phyloP scores from a whole-genome alignment of 2,329 filamentous ascomycete species.

The Fusarium equiseti region DNA sequence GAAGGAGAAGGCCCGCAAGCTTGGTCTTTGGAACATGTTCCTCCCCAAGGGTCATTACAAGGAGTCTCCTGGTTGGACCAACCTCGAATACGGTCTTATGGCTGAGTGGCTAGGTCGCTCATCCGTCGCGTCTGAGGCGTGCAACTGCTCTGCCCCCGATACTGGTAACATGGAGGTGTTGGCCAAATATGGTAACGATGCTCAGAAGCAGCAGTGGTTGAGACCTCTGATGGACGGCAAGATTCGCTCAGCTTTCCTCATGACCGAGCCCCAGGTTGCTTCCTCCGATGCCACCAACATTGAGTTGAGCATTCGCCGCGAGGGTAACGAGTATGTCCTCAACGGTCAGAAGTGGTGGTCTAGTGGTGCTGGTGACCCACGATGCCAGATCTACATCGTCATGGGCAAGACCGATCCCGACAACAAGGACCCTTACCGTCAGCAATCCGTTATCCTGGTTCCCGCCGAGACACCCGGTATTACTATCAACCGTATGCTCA shows the following conservation, averaged over 20 bases:
- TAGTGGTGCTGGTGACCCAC: conserved; percentile 90
- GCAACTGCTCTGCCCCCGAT: conserved; percentile 91
- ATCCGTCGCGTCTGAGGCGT: conserved; percentile 83
- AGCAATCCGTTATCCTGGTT: conserved; percentile 94
- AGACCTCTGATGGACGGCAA: conserved; percentile 83
- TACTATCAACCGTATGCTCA: conserved; percentile 93
- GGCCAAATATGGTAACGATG: conserved; percentile 88
- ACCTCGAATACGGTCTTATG: conserved; percentile 98
- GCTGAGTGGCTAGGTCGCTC: conserved; percentile 95
- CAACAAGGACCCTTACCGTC: conserved; percentile 83
- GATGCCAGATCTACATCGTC: conserved; percentile 93
- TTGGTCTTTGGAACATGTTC: conserved; percentile 99
- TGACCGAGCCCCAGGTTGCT: conserved; percentile 92
- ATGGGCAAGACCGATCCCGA: conserved; percentile 91
- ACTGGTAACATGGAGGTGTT: conserved; percentile 97
- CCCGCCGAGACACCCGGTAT: conserved; percentile 84
- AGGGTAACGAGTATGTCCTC: conserved; percentile 89
- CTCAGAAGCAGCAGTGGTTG: conserved; percentile 87
- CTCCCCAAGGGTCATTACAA: conserved; percentile 94
- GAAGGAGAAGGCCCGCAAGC: conserved; percentile 82
- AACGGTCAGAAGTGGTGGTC: conserved; percentile 99
- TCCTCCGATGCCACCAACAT: conserved; percentile 96
- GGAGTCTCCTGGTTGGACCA: conserved; percentile 93
- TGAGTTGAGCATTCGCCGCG: conserved; percentile 81
- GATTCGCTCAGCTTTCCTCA: conserved; percentile 90